Evolutionary conservation across 192 early-diverging fungal species (phyloP).

Genomic region (Podila clonocystis): DNA sequence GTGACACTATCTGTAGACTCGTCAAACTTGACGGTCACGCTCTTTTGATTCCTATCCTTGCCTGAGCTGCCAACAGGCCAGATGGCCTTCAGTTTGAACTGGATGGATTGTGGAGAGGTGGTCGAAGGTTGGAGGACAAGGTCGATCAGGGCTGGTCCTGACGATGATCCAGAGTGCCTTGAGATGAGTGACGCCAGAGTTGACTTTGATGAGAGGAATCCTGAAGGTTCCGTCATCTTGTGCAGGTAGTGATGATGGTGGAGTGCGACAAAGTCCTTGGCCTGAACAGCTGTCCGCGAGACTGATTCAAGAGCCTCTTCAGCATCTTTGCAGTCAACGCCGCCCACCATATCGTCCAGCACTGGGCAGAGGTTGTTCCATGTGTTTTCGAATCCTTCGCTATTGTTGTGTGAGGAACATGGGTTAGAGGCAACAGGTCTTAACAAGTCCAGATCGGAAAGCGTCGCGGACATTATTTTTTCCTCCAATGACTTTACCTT

Average conservation of each 20-base stretch:
- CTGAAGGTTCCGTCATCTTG: conserved; percentile 13
- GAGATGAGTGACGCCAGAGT: conserved; percentile 16
- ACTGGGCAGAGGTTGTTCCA: conserved; percentile 32
- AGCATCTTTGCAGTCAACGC: conserved; percentile 19
- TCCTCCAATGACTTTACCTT: conserved; percentile 13
- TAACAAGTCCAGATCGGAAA: neutral
- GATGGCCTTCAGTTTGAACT: conserved; percentile 21
- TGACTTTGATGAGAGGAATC: conserved; percentile 23
- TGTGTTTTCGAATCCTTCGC: conserved; percentile 13
- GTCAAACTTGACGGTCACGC: conserved; percentile 21
- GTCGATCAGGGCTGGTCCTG: conserved; percentile 32
- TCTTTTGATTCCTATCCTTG: neutral
- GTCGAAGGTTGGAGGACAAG: conserved; percentile 15
- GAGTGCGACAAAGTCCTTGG: conserved; percentile 23
- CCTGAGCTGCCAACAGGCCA: conserved; percentile 19
- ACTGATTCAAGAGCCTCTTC: neutral
- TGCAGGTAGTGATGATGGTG: conserved; percentile 33
- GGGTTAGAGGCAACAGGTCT: neutral
- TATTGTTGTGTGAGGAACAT: neutral
- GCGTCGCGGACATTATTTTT: neutral
- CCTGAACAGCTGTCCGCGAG: conserved; percentile 1
- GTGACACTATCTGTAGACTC: conserved; percentile 32
- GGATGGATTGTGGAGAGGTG: neutral
- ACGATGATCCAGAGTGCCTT: conserved; percentile 21
- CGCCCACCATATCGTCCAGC: conserved; percentile 17